Base-by-base conservation (phyloP, 345 rosid genomes). In the Gossypium rotundifolium region DNA sequence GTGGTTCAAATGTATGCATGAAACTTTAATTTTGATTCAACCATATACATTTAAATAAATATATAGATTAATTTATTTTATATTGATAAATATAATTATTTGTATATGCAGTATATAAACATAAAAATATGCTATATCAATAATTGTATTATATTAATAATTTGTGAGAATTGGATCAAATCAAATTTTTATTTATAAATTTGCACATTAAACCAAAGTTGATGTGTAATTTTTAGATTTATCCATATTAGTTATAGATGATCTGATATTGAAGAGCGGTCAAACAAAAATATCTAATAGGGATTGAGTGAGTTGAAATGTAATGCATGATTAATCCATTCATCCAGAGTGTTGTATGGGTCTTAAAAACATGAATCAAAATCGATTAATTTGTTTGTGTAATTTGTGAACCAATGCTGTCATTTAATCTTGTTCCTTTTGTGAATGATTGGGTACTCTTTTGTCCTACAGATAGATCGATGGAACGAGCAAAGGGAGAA, bases 401-500 rank as follows among this genome's bases (percentile, higher is more conserved):
- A 38, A 40, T 58, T 22, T 17, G 13, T 10, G 33, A 4, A 9
- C 44, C 6, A 11, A 25, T 4, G 2, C 33, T 45, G 46, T 11
- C 40, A 71, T 55, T 29, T 40, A 12, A 4, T 38, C 14, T n/a
- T 53, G 40, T 20, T 71, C 2, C 14, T 20, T 52, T 54, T 6
- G 61, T 49, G 38, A 12, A 69, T 40, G 29, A 27, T 14, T 40
- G 13, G 42, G 3, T 46, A 3, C 1, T 10, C 45, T 40, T 7
- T 73, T 59, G 80, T 70, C 55, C 76, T 25, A 44, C 81, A 91
- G 98, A 70, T 94, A 52, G 98, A 94, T 1, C 86, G 81, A 78
- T 94, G 98, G 98, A 94, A 94, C 71, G 98, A 94, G 84, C 98
- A 94, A 80, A 85, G 97, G 87, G 97, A 90, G 85, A 89, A 92